A percentile compares a stretch with the other conserved stretches of the same genome.
Conservation (phyloP, 352 stramenopile species). For the Pythium brassicae region DNA sequence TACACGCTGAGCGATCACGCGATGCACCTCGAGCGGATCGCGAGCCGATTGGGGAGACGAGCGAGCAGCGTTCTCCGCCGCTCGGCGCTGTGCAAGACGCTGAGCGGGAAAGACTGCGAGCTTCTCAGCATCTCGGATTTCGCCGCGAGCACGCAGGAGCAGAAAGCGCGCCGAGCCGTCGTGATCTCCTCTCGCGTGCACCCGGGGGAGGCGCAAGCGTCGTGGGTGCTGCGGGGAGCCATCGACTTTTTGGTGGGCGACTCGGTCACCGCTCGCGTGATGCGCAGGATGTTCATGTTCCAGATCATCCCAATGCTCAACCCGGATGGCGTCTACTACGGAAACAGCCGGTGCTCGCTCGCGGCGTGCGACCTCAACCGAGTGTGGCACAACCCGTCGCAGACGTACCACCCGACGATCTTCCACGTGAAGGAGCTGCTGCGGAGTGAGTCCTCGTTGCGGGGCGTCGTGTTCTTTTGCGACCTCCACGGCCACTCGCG, state of each 20-base stretch:
- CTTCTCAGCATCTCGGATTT: slow-evolving; percentile 78
- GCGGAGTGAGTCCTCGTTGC: slow-evolving; percentile 32
- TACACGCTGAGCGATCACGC: slow-evolving; percentile 88
- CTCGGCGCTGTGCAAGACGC: slow-evolving; percentile 51
- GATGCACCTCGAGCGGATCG: slow-evolving; percentile 45
- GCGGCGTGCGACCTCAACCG: slow-evolving; percentile 85
- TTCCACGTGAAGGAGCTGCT: slow-evolving; percentile 84
- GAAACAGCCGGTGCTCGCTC: slow-evolving; percentile 90
- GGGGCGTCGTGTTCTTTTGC: slow-evolving; percentile 80
- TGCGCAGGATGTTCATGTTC: slow-evolving; percentile 90
- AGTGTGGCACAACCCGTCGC: slow-evolving; percentile 78
- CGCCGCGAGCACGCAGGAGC: slow-evolving; percentile 20
- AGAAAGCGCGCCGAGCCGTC: slow-evolving; percentile 37
- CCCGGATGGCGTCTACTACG: slow-evolving; percentile 90
- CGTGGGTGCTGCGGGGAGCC: slow-evolving; percentile 92
- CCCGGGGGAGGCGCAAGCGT: slow-evolving; percentile 88
- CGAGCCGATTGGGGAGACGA: slow-evolving; percentile 8
- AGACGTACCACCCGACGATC: slow-evolving; percentile 83
- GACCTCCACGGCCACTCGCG: slow-evolving; percentile 91
- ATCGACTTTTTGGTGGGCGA: slow-evolving; percentile 88
- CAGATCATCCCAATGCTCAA: slow-evolving; percentile 93
- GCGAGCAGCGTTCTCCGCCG: slow-evolving; percentile 30
- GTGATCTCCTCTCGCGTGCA: slow-evolving; percentile 88
- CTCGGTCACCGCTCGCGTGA: slow-evolving; percentile 42
- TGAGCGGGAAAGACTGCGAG: slow-evolving; percentile 56